Evolutionary conservation across 2,329 filamentous ascomycete genomes (phyloP), one percentile per base, ranked within the genome.

Genomic region (Nemania serpens): DNA sequence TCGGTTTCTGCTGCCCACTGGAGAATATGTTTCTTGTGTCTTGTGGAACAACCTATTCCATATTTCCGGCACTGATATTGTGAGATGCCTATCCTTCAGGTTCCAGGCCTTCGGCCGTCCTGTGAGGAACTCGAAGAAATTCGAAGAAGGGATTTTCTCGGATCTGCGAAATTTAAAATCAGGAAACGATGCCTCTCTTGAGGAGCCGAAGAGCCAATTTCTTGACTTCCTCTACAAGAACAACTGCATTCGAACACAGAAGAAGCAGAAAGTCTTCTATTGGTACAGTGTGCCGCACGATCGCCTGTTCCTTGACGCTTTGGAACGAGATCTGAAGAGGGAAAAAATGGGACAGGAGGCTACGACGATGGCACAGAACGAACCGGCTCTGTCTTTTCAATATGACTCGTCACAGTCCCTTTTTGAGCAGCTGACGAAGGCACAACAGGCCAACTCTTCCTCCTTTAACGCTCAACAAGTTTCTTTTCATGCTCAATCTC

Each of bases 211-310:
- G 84, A 98, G 94, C 79, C 89, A 91, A 1, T 99, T 99, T 80
- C 86, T 99, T 64, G 95, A 99, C 78, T 99, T 98, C 77, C 84
- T 99, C 46, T 99, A 99, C 87, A 99, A 99, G 85, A 99, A 99
- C 86, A 99, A 99, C 83, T 99, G 95, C 84, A 99, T 99, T 71
- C 89, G 95, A 70, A 99, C 95, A 39, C 95, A 99, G 79, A 99
- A 99, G 88, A 99, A 99, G 85, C 95, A 99, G 75, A 99, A 99
- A 83, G 95, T 99, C 68, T 99, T 99, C 75, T 99, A 98, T 81
- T 99, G 95, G 95, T 99, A 98, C 80, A 97, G 93, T 81, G 95
- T 99, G 49, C 95, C 95, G 1, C 95, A 99, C 76, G 95, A 99
- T 78, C 88, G 95, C 56, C 87, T 99, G 53, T 99, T 99, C 80